Base-by-base conservation (phyloP, 345 rosid species). In the Hibiscus mutabilis region DNA sequence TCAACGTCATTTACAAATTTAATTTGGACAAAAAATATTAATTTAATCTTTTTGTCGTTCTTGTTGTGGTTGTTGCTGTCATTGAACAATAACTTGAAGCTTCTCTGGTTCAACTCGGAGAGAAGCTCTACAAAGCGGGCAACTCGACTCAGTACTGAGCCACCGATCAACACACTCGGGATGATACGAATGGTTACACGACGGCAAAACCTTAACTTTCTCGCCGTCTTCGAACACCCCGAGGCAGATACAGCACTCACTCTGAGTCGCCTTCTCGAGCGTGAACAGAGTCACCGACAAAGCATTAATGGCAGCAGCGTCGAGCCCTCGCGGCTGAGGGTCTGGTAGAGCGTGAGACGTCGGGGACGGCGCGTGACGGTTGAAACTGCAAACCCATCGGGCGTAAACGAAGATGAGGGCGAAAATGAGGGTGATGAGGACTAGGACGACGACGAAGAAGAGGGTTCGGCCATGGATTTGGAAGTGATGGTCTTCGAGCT, bases 221-320 rank as follows among this genome's bases (percentile, higher is more conserved):
- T 88, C 92, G 1, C 89, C 96, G n/a, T 87, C 94, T 18, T 82
- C 89, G 11, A 90, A 79, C 19, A 58, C 81, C 24, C 91, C 90
- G 1, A 90, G 83, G 56, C 96, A 92, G 69, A 92, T 88, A 44
- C 83, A 88, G 53, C 98, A 88, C 60, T 90, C 92, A 11, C 14
- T 35, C 68, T n/a, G 22, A 53, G 5, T 27, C 71, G 16, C 46
- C 35, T n/a, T 14, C 0, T 61, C 69, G 29, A 11, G 12, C 35
- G 62, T 35, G 61, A 35, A 33, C 59, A 76, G 51, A 2, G 64
- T 37, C 9, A 74, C 70, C 8, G 85, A 81, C 49, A 85, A 47
- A 1, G 75, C 71, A 44, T 57, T 22, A 52, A 82, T 81, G 31
- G 70, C 3, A 2, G 56, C 62, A 4, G 49, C 68, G 57, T 82